phyloP scores from a whole-genome alignment of 495 filamentous ascomycete genomes.

The Penicillium steckii region DNA sequence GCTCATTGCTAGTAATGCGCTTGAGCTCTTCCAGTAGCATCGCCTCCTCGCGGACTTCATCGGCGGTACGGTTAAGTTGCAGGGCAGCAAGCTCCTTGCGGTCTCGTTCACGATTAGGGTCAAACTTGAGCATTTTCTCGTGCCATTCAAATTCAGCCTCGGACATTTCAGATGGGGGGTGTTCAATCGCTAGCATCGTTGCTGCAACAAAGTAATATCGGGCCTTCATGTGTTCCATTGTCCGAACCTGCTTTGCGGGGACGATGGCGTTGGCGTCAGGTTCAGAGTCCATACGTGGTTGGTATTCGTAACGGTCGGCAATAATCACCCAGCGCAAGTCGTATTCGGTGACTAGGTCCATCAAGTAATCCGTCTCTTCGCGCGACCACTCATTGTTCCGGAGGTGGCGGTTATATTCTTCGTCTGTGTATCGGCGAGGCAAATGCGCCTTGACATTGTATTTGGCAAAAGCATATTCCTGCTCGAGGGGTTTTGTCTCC shows the following conservation, averaged over 20 bases:
- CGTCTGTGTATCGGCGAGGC: constrained; percentile 74
- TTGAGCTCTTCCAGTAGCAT: constrained; percentile 84
- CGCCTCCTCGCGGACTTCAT: constrained; percentile 89
- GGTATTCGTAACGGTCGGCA: constrained; percentile 86
- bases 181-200: constrained; percentile 79
- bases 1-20: constrained; percentile 79
- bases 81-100: constrained; percentile 83
- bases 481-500: constrained; percentile 30
- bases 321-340: constrained; percentile 91
- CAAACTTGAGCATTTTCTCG: constrained; percentile 82
- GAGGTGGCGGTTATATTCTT: constrained; percentile 77
- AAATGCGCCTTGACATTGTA: constrained; percentile 76
- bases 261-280: constrained; percentile 39
- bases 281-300: constrained; percentile 45
- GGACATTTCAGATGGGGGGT: constrained; percentile 81
- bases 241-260: constrained; percentile 48
- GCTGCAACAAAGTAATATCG: constrained; percentile 86
- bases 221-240: constrained; percentile 86
- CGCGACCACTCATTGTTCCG: constrained; percentile 77
- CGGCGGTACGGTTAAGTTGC: constrained; percentile 73
- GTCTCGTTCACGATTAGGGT: constrained; percentile 67
- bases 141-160: constrained; percentile 74
- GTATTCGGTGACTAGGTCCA: constrained; percentile 69
- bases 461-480: constrained; percentile 62
- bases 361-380: constrained; percentile 89